Percentiles rank a stretch among this genome's conserved stretches.
These are phyloP conservation scores for Clathrospora elynae DNA, from an alignment of 2,329 filamentous ascomycete species.

Conservation along the genomic window DNA sequence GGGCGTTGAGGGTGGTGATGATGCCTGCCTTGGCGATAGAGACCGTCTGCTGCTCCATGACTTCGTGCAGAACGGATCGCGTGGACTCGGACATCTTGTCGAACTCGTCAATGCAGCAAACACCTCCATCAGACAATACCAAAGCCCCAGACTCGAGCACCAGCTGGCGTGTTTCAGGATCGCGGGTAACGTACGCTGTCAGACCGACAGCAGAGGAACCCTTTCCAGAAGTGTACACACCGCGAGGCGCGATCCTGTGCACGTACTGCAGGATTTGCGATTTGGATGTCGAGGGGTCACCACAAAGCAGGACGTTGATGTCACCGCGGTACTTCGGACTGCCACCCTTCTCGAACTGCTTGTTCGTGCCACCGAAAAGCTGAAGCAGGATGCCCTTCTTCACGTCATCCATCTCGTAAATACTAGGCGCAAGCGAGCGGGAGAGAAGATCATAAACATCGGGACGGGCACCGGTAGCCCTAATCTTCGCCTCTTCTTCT, in stretches of 20 bases:
- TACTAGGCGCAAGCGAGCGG: constrained; percentile 87
- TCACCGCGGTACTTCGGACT: constrained; percentile 95
- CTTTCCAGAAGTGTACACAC: constrained; percentile 77
- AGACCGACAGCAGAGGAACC: constrained; percentile 77
- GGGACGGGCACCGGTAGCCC: constrained; percentile 73
- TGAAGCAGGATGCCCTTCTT: constrained; percentile 98
- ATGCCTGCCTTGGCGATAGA: constrained; percentile 80
- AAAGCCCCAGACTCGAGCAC: constrained; percentile 76
- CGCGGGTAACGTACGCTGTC: constrained; percentile 76
- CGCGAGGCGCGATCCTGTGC: constrained; percentile 94
- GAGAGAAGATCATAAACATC: constrained; percentile 94
- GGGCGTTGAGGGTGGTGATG: constrained; percentile 87
- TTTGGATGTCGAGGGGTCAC: constrained; percentile 95
- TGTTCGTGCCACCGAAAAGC: constrained; percentile 96
- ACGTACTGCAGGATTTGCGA: constrained; percentile 94
- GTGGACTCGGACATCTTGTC: constrained; percentile 81
- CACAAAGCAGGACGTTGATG: constrained; percentile 95
- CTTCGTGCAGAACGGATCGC: constrained; percentile 75
- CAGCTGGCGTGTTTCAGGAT: constrained; percentile 73
- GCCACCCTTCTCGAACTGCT: constrained; percentile 94
- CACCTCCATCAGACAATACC: constrained; percentile 74
- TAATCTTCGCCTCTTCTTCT: constrained; percentile 90
- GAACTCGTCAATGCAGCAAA: constrained; percentile 80
- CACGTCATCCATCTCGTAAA: constrained; percentile 98
- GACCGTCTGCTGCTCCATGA: constrained; percentile 81